phyloP scores from a whole-genome alignment of 164 flowering plant genomes.

The Hamamelis virginiana region DNA sequence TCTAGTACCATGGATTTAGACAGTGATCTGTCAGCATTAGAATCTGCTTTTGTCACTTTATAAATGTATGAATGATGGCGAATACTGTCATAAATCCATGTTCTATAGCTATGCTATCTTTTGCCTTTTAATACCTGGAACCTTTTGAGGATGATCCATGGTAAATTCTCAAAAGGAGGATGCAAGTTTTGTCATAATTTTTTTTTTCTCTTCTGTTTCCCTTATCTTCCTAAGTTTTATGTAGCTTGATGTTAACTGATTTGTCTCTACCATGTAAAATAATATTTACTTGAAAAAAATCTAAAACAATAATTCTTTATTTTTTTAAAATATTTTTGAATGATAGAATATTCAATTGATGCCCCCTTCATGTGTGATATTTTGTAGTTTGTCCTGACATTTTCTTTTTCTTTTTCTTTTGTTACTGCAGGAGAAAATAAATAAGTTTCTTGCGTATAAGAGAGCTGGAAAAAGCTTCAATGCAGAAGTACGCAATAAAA shows the following conservation, averaged over 20 bases:
- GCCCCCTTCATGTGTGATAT: not conserved
- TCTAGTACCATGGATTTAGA: not conserved
- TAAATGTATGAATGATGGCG: not conserved
- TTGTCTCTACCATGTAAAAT: no score
- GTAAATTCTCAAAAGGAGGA: not conserved
- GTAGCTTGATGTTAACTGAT: no score
- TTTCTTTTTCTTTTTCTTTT: not conserved
- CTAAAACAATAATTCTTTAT: no score
- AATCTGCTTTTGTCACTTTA: not conserved
- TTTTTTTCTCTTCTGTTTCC: no score
- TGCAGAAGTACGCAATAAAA: constrained; percentile 90
- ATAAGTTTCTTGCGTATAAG: constrained; percentile 73
- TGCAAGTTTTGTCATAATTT: not conserved
- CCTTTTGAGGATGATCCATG: not conserved
- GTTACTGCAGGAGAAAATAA: constrained; percentile 68
- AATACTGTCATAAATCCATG: not conserved
- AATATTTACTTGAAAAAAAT: no score
- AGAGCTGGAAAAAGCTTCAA: constrained; percentile 84
- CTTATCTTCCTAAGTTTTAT: no score
- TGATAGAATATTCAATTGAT: not conserved
- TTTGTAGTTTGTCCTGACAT: not conserved
- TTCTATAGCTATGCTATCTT: not conserved
- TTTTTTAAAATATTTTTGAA: no score
- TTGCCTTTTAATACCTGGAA: not conserved
- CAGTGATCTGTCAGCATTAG: not conserved